phyloP scores from a whole-genome alignment of 805 yeast species.

The Lipomyces orientalis region DNA sequence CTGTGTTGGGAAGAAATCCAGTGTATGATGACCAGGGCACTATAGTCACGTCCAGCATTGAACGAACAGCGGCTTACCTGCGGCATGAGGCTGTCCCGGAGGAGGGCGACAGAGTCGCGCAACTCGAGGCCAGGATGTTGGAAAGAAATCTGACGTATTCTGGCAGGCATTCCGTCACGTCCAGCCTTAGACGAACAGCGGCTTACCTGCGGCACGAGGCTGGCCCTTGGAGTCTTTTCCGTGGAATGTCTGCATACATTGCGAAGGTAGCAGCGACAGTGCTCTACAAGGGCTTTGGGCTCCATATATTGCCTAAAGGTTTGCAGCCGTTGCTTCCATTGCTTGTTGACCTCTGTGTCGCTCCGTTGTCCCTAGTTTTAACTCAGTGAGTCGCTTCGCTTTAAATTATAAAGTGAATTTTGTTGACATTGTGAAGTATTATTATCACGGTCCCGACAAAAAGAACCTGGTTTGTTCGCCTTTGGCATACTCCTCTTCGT shows the following conservation, averaged over 20 bases:
- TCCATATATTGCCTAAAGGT: background rate
- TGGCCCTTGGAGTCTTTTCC: conserved; percentile 12
- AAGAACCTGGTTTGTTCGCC: conserved; percentile 7
- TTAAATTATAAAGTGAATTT: background rate
- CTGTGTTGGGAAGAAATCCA: background rate
- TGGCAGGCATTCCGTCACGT: conserved; percentile 7
- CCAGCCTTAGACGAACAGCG: conserved; percentile 12
- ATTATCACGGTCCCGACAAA: conserved; percentile 15
- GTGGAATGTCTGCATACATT: conserved; percentile 9
- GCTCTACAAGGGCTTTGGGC: background rate
- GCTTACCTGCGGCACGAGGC: conserved; percentile 9
- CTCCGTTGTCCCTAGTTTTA: conserved; percentile 16
- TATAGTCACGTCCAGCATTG: background rate
- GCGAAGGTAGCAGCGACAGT: background rate
- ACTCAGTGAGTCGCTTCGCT: conserved; percentile 10
- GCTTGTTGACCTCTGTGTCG: conserved; percentile 8
- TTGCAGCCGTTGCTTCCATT: background rate
- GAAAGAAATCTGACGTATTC: background rate
- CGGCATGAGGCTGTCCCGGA: conserved; percentile 2
- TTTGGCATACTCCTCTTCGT: conserved; percentile 1
- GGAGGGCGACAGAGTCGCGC: background rate
- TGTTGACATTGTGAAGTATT: background rate
- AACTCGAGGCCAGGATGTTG: conserved; percentile 5
- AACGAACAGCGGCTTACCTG: background rate
- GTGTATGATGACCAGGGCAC: background rate